Conservation (phyloP, 2,329 filamentous ascomycete species). For the Colletotrichum sp. region DNA sequence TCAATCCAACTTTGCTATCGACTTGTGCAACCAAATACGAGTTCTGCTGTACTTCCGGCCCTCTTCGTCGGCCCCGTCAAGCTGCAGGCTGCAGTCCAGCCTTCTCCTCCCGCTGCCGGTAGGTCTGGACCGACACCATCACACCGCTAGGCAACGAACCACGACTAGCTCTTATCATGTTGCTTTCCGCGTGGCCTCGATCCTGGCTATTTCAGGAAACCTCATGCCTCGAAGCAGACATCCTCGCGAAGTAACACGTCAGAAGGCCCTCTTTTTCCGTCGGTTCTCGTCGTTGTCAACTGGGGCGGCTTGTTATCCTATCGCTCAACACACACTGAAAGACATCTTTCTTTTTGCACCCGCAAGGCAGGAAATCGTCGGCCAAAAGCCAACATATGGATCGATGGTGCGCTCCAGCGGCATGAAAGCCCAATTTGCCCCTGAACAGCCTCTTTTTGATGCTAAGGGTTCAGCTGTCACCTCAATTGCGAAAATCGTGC, state of each 20-base stretch:
- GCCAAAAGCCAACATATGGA: background rate
- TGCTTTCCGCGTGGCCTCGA: background rate
- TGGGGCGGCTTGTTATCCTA: background rate
- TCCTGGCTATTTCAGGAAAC: background rate
- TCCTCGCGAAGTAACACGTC: background rate
- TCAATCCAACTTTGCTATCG: background rate
- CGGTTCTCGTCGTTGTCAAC: background rate
- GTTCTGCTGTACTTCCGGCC: background rate
- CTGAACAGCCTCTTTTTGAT: conserved; percentile 1
- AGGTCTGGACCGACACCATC: background rate
- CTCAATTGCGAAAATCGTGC: background rate
- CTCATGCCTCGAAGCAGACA: background rate
- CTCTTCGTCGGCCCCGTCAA: background rate
- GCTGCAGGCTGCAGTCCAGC: background rate
- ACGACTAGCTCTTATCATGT: background rate
- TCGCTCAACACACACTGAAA: background rate
- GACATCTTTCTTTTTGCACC: background rate
- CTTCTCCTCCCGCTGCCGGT: background rate
- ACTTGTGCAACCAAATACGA: background rate
- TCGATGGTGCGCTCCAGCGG: background rate
- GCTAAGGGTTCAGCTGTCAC: conserved; percentile 9
- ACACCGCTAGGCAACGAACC: background rate
- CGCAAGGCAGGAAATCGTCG: background rate
- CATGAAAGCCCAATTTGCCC: background rate
- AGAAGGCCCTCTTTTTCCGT: background rate